A percentile compares a stretch with the other conserved stretches of the same genome.
Evolutionary conservation across 768 basidiomycete genomes (phyloP).

Genomic region (Calocera cornea): DNA sequence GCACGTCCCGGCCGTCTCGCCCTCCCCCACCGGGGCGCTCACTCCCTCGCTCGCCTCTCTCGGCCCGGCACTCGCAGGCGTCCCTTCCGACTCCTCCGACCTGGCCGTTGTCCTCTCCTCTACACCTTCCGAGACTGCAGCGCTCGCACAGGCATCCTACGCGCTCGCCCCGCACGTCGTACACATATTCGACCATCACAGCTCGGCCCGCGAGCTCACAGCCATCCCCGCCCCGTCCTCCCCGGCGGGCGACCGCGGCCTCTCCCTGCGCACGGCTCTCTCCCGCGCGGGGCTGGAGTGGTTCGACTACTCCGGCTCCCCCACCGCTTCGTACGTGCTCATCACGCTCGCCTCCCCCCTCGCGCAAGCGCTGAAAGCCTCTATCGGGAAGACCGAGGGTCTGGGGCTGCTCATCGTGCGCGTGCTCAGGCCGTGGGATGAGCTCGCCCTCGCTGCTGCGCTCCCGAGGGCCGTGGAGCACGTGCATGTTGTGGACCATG

Average conservation of each 20-base stretch:
- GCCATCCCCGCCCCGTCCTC: conserved; percentile 34
- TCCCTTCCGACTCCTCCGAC: conserved; percentile 34
- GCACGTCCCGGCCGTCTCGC: conserved; percentile 58
- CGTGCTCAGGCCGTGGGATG: conserved; percentile 74
- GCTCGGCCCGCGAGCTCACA: conserved; percentile 61
- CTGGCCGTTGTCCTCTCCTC: conserved; percentile 69
- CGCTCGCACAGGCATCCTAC: conserved; percentile 68
- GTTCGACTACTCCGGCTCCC: conserved; percentile 64
- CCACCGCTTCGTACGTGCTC: conserved; percentile 47
- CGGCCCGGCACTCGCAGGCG: conserved; percentile 36
- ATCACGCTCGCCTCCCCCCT: conserved; percentile 65
- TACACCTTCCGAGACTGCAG: conserved; percentile 67
- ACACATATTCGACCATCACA: conserved; percentile 83
- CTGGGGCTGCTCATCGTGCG: conserved; percentile 60
- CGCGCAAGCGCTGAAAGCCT: conserved; percentile 46
- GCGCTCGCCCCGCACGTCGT: conserved; percentile 55
- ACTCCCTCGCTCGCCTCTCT: conserved; percentile 66
- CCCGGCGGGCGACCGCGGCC: conserved; percentile 20
- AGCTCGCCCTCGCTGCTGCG: conserved; percentile 41
- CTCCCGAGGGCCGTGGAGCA: conserved; percentile 46
- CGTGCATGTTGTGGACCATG: conserved; percentile 69
- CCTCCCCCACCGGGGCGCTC: conserved; percentile 47
- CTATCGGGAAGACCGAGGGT: conserved; percentile 31
- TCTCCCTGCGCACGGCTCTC: conserved; percentile 37
- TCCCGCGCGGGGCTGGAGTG: conserved; percentile 48